Evolutionary conservation across 331 rosid genomes (phyloP).

Genomic region (Prunus yedoensis): DNA sequence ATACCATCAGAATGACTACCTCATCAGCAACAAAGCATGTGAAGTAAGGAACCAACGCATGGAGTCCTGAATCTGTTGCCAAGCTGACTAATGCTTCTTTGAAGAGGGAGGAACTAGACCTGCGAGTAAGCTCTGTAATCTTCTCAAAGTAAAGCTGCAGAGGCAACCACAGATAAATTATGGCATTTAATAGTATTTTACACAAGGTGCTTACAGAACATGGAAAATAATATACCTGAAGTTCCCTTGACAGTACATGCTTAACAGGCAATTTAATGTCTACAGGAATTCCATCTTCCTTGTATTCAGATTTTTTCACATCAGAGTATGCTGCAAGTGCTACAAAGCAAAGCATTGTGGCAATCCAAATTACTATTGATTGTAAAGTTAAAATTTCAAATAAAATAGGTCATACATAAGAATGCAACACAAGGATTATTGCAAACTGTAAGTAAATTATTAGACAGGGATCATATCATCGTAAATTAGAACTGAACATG

Average conservation of each 20-base stretch:
- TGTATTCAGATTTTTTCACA: slow-evolving; percentile 59
- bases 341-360: slow-evolving; percentile 24
- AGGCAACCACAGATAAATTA: slow-evolving; percentile 25
- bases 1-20: slow-evolving; percentile 44
- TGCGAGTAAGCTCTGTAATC: slow-evolving; percentile 58
- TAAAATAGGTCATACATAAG: background rate
- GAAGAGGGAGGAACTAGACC: slow-evolving; percentile 58
- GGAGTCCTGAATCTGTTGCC: slow-evolving; percentile 84
- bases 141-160: slow-evolving; percentile 81
- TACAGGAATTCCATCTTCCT: slow-evolving; percentile 67
- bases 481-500: slow-evolving; percentile 13
- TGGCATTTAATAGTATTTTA: slow-evolving; percentile 17
- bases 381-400: slow-evolving; percentile 13
- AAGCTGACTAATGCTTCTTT: slow-evolving; percentile 74
- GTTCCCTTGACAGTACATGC: slow-evolving; percentile 77
- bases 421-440: background rate
- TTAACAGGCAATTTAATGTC: slow-evolving; percentile 74
- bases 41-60: slow-evolving; percentile 84
- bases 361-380: slow-evolving; percentile 19
- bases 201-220: slow-evolving; percentile 14
- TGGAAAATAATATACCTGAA: slow-evolving; percentile 50
- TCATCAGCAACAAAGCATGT: slow-evolving; percentile 74
- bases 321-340: slow-evolving; percentile 55
- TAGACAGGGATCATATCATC: slow-evolving; percentile 11
- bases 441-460: background rate